Evolutionary conservation across 2,329 filamentous ascomycete species (phyloP), one percentile per base, ranked within the genome.

Genomic region (Phialemonium atrogriseum): DNA sequence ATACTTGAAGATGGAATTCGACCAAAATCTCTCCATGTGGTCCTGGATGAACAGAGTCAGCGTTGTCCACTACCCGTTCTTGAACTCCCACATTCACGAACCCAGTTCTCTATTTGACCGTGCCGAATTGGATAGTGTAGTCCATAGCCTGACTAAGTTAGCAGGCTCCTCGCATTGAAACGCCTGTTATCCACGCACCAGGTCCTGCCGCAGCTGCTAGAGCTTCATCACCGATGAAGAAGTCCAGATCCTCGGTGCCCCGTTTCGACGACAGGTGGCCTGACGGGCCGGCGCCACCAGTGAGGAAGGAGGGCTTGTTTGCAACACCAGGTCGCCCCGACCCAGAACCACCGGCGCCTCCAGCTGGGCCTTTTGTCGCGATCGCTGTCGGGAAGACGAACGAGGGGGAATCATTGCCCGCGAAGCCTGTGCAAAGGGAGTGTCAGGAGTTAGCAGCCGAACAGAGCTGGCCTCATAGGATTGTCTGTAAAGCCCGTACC

Each of bases 1-100:
- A 55, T 98, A 98, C 60, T 98, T 98, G 77, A 98, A 98, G 64
- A 98, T 98, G 42, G 91, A 98, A 67, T 96, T 96, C 46, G 93
- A 96, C 91, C 91, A 98, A 67, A 96, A 98, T 42, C 91, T 81
- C 62, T 98, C 91, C 91, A 98, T 98, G 52, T 95, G 85, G 62
- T 98, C 91, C 84, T 91, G 46, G 5, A 38, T 33, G 12, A 10
- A 22, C 17, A 40, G 26, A 39, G 49, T 61, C 42, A 59, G 54
- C 30, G 20, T 10, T 28, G 22, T 10, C 24, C 22, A 21, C 26
- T 12, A 16, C 16, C 20, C n/a, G 12, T 17, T 15, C 23, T 12
- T 24, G n/a, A 14, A n/a, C 8, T 15, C 23, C 5, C 10, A 11
- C 13, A 16, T 25, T 22, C 20, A 41, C 74, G 35, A 68, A 91